phyloP scores from a whole-genome alignment of 208 protist genomes.

The Trypanosoma brucei region DNA sequence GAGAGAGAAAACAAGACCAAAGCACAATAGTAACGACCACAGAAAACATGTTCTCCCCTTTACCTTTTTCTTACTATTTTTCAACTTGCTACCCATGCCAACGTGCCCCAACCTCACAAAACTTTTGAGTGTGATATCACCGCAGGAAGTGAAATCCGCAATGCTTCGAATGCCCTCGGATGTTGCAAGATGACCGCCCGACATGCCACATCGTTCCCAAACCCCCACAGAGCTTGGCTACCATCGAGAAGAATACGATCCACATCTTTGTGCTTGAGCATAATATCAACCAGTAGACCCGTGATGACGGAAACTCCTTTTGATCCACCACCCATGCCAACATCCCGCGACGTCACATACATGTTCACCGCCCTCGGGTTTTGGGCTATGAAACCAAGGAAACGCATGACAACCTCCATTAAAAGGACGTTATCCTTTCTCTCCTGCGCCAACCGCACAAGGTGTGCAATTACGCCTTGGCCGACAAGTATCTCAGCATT shows the following conservation, averaged over 20 bases:
- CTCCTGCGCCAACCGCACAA: slow-evolving; percentile 45
- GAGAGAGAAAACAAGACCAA: background rate
- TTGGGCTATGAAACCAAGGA: slow-evolving; percentile 64
- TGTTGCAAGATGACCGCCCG: slow-evolving; percentile 70
- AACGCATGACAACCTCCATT: slow-evolving; percentile 73
- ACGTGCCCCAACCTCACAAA: slow-evolving; percentile 8
- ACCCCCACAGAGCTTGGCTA: slow-evolving; percentile 76
- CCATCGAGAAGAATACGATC: slow-evolving; percentile 68
- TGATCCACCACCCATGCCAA: slow-evolving; percentile 22
- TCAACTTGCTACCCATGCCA: background rate
- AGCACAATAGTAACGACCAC: background rate
- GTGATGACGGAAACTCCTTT: slow-evolving; percentile 40
- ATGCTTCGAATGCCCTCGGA: slow-evolving; percentile 50
- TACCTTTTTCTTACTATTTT: slow-evolving; percentile 1
- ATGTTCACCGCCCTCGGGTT: slow-evolving; percentile 42
- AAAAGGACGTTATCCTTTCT: slow-evolving; percentile 70
- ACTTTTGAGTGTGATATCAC: slow-evolving; percentile 33
- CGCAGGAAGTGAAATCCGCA: slow-evolving; percentile 58
- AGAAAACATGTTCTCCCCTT: background rate
- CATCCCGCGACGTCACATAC: slow-evolving; percentile 5
- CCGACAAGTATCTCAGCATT: slow-evolving; percentile 51
- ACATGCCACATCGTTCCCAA: slow-evolving; percentile 66
- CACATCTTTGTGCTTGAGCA: slow-evolving; percentile 66
- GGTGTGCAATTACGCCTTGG: slow-evolving; percentile 51
- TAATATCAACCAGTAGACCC: slow-evolving; percentile 70